These are phyloP conservation scores for Cordyceps pruinosa DNA, from an alignment of 2,329 filamentous ascomycete genomes.

Conservation along the genomic window DNA sequence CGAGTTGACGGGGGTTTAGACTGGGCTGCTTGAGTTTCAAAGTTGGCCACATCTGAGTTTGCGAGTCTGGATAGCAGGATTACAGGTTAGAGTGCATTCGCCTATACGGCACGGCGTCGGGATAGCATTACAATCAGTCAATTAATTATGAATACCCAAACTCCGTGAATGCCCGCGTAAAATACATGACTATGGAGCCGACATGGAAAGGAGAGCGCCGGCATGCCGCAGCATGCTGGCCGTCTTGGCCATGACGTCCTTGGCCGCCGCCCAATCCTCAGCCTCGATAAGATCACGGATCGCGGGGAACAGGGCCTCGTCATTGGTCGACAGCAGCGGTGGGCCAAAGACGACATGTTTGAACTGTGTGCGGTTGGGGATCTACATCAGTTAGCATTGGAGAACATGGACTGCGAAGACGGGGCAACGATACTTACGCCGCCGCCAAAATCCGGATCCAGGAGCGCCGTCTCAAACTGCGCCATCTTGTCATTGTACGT, in stretches of 20 bases:
- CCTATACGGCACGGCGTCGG: background rate
- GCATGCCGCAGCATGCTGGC: slow-evolving; percentile 55
- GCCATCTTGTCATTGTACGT: slow-evolving; percentile 74
- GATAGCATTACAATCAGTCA: background rate
- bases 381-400: slow-evolving; percentile 36
- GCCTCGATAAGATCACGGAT: slow-evolving; percentile 65
- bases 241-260: slow-evolving; percentile 58
- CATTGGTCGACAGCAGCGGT: slow-evolving; percentile 64
- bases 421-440: slow-evolving; percentile 56
- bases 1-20: background rate
- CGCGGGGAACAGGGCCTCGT: slow-evolving; percentile 64
- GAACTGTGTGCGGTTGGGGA: slow-evolving; percentile 84
- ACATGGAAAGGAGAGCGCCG: slow-evolving; percentile 21
- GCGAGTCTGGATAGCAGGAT: background rate
- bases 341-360: slow-evolving; percentile 90
- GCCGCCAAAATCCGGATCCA: slow-evolving; percentile 65
- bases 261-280: slow-evolving; percentile 58
- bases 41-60: background rate
- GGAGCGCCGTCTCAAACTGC: slow-evolving; percentile 71
- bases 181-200: slow-evolving; percentile 1
- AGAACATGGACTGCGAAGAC: background rate
- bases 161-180: background rate
- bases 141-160: background rate
- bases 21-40: background rate
- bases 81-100: background rate